These are phyloP conservation scores for Persicaria maculosa DNA, from an alignment of 148 eudicot species.

Conservation along the genomic window DNA sequence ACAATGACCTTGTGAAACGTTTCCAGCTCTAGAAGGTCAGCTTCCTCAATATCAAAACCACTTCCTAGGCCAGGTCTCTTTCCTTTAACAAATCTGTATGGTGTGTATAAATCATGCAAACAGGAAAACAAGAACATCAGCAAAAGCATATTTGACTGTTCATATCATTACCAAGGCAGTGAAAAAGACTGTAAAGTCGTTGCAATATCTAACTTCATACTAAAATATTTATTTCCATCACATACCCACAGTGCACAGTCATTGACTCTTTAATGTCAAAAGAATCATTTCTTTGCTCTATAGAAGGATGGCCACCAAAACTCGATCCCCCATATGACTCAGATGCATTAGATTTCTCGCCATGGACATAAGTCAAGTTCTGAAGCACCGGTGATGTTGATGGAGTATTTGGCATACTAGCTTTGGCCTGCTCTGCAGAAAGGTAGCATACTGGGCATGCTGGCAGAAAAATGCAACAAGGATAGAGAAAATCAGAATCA, in stretches of 20 bases:
- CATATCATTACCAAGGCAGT: not conserved
- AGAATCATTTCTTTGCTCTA: constrained; percentile 66
- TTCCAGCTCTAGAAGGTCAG: constrained; percentile 64
- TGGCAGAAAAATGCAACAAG: constrained; percentile 27
- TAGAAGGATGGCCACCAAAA: constrained; percentile 85
- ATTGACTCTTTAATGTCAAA: constrained; percentile 73
- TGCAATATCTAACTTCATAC: not conserved
- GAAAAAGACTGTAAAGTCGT: not conserved
- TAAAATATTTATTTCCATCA: not conserved
- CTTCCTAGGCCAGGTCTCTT: constrained; percentile 70
- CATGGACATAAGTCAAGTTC: constrained; percentile 62
- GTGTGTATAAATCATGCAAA: not conserved
- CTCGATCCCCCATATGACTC: constrained; percentile 78
- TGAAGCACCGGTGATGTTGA: constrained; percentile 69
- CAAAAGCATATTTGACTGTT: not conserved
- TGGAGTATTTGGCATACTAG: constrained; percentile 69
- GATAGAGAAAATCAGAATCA: not conserved
- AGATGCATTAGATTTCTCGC: constrained; percentile 42
- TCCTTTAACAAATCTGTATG: constrained; percentile 71
- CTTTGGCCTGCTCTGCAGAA: constrained; percentile 68
- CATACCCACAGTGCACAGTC: constrained; percentile 94
- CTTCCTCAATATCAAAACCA: constrained; percentile 82
- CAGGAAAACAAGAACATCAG: not conserved
- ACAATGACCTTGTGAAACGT: constrained; percentile 70
- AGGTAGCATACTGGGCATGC: constrained; percentile 95